Conservation (phyloP, 1,139 yeast species). For the Diutina scorzettiae region DNA sequence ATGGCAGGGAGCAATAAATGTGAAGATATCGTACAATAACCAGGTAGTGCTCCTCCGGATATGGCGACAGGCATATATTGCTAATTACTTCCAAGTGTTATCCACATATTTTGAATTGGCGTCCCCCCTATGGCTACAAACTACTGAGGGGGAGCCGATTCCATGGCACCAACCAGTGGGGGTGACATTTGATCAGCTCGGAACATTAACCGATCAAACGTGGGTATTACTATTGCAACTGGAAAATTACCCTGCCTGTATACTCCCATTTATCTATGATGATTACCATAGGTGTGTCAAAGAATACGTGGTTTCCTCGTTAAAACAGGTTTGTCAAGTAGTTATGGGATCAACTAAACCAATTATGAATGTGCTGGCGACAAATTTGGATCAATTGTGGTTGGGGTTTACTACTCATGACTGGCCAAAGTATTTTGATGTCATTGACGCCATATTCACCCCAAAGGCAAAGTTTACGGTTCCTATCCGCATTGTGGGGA, state of each 20-base stretch:
- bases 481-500: no score
- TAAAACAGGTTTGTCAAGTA: constrained; percentile 1
- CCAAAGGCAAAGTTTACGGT: not conserved
- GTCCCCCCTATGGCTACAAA: not conserved
- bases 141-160: not conserved
- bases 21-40: not conserved
- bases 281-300: not conserved
- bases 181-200: not conserved
- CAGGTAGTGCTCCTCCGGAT: not conserved
- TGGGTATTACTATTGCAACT: not conserved
- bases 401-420: not conserved
- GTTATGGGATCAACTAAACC: not conserved
- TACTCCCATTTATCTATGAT: not conserved
- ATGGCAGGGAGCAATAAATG: constrained; percentile 1
- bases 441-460: not conserved
- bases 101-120: not conserved
- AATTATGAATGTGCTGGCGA: not conserved
- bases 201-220: not conserved
- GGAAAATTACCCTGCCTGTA: not conserved
- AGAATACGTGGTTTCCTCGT: not conserved
- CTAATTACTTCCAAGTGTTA: not conserved
- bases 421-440: not conserved
- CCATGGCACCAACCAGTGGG: not conserved
- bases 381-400: not conserved
- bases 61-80: not conserved